Evolutionary conservation across 2,329 filamentous ascomycete species (phyloP), one percentile per base, ranked within the genome.

Genomic region (Colletotrichum trifolii): DNA sequence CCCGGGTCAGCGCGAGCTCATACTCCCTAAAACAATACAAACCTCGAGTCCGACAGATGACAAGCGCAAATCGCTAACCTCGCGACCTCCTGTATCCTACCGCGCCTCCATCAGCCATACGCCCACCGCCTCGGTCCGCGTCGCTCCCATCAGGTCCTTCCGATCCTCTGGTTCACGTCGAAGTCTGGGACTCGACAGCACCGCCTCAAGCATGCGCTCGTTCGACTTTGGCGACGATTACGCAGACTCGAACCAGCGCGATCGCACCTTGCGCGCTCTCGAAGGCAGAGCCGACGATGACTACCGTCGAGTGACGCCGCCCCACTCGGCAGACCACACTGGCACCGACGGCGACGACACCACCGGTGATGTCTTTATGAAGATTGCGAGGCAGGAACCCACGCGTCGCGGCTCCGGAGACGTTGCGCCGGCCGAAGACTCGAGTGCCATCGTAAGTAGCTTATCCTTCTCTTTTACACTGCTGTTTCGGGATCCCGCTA

Each of bases 141-240:
- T 87, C 45, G 83, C 85, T 13, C 85, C 85, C 8, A 87, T 87
- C 71, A 82, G 86, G 59, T 78, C 79, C 8, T 86, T 87, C 69
- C 82, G 85, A 65, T 86, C 85, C 34, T 87, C 85, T 42, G 83
- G 82, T 70, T 85, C 85, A 66, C 84, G 86, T 69, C 85, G 82
- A 74, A 87, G 84, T 73, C 76, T 83, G 33, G 76, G 76, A 12
- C 76, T 84, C 70, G 85, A 87, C 71, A 86, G 85, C 82, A 85
- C 80, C 68, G 50, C 74, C 45, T 78, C 79, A 58, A 77, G 77
- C 34, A 71, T 78, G 67, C 77, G 78, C 66, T 76, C 77, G 52
- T 82, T 80, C 63, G 82, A 85, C 49, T 74, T 74, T 38, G 78
- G 78, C 67, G 80, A 82, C 59, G 79, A 81, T 55, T 76, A 69